These are phyloP conservation scores for Prunus davidiana DNA, from an alignment of 306 rosid species.

Conservation along the genomic window DNA sequence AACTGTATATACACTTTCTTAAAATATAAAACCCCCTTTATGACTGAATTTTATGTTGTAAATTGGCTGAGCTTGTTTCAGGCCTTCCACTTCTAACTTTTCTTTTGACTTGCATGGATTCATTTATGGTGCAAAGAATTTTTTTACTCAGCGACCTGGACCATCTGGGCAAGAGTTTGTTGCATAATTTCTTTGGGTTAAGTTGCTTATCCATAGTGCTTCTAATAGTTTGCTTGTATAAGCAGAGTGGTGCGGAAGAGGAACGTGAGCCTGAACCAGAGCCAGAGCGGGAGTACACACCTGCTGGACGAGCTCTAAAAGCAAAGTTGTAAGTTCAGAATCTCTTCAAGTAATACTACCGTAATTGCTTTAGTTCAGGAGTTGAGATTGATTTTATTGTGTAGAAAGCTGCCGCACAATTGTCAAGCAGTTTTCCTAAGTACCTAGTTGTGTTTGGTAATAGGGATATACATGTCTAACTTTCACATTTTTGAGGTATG, in stretches of 20 bases:
- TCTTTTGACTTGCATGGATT: not conserved
- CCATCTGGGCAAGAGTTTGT: slow-evolving; percentile 1
- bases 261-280: slow-evolving; percentile 82
- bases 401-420: not conserved
- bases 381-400: not conserved
- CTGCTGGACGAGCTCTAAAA: slow-evolving; percentile 94
- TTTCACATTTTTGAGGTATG: not conserved
- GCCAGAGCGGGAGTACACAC: slow-evolving; percentile 90
- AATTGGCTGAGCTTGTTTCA: not conserved
- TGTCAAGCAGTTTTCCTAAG: not conserved
- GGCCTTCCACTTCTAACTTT: not conserved
- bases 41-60: not conserved
- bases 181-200: not conserved
- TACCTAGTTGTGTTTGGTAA: not conserved
- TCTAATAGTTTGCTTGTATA: slow-evolving; percentile 30
- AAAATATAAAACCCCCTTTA: not conserved
- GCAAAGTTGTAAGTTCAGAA: slow-evolving; percentile 67
- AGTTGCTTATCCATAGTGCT: slow-evolving; percentile 6
- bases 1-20: not conserved
- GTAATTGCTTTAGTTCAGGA: not conserved
- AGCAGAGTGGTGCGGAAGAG: slow-evolving; percentile 84
- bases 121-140: not conserved
- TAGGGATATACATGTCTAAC: not conserved
- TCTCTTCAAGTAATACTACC: slow-evolving; percentile 1
- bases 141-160: not conserved